Evolutionary conservation across 139 green algal genomes (phyloP).

Genomic region (Haematococcus lacustris): DNA sequence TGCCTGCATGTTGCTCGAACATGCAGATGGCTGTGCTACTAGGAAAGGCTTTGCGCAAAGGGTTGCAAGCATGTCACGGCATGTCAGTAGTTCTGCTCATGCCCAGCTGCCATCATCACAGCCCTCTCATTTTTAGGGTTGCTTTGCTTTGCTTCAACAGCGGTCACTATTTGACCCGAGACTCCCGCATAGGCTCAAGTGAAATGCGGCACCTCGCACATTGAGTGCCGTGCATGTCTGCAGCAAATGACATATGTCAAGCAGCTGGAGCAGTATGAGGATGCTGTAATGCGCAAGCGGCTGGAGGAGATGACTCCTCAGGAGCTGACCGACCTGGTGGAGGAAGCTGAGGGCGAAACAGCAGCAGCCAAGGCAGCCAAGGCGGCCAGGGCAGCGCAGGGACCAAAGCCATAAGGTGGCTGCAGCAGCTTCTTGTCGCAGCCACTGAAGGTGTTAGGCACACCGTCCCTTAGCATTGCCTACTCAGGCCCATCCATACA

Average conservation of each 20-base stretch:
- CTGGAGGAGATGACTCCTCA: constrained; percentile 90
- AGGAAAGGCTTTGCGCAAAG: background rate
- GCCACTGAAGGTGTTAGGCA: too few species aligned
- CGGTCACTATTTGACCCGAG: too few species aligned
- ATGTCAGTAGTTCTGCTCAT: background rate
- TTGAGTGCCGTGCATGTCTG: constrained; percentile 1
- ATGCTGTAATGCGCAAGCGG: constrained; percentile 93
- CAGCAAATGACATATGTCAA: constrained; percentile 99
- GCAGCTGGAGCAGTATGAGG: constrained; percentile 97
- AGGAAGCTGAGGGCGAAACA: background rate
- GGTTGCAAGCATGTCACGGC: too few species aligned
- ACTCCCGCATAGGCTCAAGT: too few species aligned
- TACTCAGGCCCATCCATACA: too few species aligned
- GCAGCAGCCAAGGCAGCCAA: background rate
- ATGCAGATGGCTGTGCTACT: background rate
- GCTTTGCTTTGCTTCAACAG: background rate
- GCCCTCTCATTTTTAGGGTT: background rate
- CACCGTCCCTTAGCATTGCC: too few species aligned
- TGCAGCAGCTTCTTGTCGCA: too few species aligned
- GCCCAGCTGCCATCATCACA: too few species aligned
- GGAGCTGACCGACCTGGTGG: constrained; percentile 31
- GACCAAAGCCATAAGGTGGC: too few species aligned
- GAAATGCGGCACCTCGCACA: too few species aligned
- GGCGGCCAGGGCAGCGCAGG: background rate
- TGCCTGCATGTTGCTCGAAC: background rate